A percentile compares a stretch with the other conserved stretches of the same genome.
These are phyloP conservation scores for Papiliotrema flavescens DNA, from an alignment of 1,284 basidiomycete species.

Conservation along the genomic window DNA sequence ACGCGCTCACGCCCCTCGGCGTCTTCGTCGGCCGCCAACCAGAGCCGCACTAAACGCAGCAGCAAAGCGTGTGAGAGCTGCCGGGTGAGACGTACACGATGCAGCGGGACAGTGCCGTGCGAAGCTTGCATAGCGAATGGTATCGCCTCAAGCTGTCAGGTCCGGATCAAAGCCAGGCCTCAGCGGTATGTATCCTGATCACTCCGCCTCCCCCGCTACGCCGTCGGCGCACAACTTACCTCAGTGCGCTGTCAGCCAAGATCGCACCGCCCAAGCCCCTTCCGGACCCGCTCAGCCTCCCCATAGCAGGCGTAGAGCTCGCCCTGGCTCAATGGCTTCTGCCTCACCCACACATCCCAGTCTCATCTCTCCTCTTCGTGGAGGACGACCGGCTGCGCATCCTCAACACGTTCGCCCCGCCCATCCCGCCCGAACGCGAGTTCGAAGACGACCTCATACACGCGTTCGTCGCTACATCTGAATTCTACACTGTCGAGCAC, in stretches of 20 bases:
- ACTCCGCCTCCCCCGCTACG: background rate
- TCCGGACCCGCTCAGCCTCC: background rate
- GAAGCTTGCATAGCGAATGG: conserved; percentile 12
- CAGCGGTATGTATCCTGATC: conserved; percentile 6
- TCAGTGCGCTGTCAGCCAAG: background rate
- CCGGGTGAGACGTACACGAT: conserved; percentile 13
- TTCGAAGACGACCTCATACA: conserved; percentile 21
- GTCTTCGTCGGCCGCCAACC: no score
- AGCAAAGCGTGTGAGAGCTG: conserved; percentile 25
- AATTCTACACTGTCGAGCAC: background rate
- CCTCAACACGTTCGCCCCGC: conserved; percentile 8
- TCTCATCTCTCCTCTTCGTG: conserved; percentile 11
- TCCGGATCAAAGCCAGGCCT: conserved; percentile 20
- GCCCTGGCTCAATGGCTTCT: background rate
- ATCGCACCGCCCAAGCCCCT: background rate
- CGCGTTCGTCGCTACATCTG: conserved; percentile 7
- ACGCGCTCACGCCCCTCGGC: no score
- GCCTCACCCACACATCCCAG: background rate
- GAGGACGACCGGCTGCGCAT: conserved; percentile 10
- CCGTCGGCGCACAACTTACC: background rate
- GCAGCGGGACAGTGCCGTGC: conserved; percentile 17
- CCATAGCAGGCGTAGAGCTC: background rate
- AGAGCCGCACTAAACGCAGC: background rate
- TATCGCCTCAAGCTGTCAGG: conserved; percentile 8
- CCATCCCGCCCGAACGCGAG: conserved; percentile 4